These are phyloP conservation scores for Senna siamea DNA, from an alignment of 306 rosid species.

Conservation along the genomic window DNA sequence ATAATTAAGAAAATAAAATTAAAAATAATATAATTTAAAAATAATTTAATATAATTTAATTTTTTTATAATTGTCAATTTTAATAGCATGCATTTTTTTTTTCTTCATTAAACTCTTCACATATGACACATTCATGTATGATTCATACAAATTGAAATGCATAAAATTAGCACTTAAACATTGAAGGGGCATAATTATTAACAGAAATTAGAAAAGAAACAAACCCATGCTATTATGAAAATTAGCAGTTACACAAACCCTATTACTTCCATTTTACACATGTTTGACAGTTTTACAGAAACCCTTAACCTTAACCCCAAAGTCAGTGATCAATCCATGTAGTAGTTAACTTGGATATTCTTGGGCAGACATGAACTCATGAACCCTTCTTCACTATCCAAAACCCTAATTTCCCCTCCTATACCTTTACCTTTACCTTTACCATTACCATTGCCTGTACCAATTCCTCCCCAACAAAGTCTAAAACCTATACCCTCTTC, in stretches of 20 bases:
- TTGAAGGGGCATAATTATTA: too few species aligned
- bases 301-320: slow-evolving; percentile 14
- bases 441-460: not conserved
- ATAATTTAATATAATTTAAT: too few species aligned
- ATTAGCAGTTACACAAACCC: slow-evolving; percentile 56
- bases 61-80: too few species aligned
- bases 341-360: slow-evolving; percentile 58
- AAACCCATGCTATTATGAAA: slow-evolving; percentile 52
- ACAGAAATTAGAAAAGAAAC: slow-evolving; percentile 24
- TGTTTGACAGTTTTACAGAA: slow-evolving; percentile 41
- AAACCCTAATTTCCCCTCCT: slow-evolving; percentile 52
- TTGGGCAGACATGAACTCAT: slow-evolving; percentile 73
- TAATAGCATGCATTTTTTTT: too few species aligned
- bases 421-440: slow-evolving; percentile 34
- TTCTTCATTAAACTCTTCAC: too few species aligned
- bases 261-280: slow-evolving; percentile 39
- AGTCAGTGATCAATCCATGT: slow-evolving; percentile 47
- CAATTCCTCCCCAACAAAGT: slow-evolving; percentile 57
- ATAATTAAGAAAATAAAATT: too few species aligned
- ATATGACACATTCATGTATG: too few species aligned
- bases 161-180: too few species aligned
- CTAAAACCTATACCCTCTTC: slow-evolving; percentile 68
- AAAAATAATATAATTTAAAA: too few species aligned
- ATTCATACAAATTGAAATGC: too few species aligned
- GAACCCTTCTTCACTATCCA: slow-evolving; percentile 60